A percentile compares a stretch with the other conserved stretches of the same genome.
Evolutionary conservation across 2,329 filamentous ascomycete species (phyloP).

Genomic region (Ophiostoma sp.): DNA sequence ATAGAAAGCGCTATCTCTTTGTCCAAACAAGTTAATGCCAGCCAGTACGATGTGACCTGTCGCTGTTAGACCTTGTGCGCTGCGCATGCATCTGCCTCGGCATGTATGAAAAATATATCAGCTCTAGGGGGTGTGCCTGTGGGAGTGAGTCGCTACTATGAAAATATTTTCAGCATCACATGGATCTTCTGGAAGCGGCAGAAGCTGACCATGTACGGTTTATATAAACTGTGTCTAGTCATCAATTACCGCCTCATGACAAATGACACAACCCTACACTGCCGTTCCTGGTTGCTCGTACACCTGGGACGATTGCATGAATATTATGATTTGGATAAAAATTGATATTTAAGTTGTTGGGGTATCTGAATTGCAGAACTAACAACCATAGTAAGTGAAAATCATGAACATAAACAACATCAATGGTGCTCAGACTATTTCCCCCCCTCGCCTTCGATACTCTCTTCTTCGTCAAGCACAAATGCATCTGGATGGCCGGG

Average conservation of each 20-base stretch:
- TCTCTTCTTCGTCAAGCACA: constrained; percentile 24
- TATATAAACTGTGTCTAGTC: no score
- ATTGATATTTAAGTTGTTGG: neutral
- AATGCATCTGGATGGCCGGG: constrained; percentile 22
- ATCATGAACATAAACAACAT: neutral
- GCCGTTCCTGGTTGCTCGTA: neutral
- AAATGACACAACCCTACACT: neutral
- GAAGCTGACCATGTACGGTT: no score
- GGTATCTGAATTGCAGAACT: neutral
- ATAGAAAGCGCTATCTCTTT: neutral
- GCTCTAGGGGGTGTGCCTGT: no score
- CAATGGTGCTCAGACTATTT: neutral
- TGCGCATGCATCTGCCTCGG: neutral
- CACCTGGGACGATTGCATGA: no score
- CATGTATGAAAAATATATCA: no score
- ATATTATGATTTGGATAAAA: no score
- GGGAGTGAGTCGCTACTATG: no score
- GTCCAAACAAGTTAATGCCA: neutral
- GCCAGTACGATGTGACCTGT: neutral
- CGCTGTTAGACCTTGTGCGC: neutral
- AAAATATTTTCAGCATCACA: no score
- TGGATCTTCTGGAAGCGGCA: no score
- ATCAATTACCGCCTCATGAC: neutral
- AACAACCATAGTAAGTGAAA: neutral
- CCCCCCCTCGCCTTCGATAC: constrained; percentile 30